Evolutionary conservation across 148 eudicot genomes (phyloP).

Genomic region (Polygonum aviculare): DNA sequence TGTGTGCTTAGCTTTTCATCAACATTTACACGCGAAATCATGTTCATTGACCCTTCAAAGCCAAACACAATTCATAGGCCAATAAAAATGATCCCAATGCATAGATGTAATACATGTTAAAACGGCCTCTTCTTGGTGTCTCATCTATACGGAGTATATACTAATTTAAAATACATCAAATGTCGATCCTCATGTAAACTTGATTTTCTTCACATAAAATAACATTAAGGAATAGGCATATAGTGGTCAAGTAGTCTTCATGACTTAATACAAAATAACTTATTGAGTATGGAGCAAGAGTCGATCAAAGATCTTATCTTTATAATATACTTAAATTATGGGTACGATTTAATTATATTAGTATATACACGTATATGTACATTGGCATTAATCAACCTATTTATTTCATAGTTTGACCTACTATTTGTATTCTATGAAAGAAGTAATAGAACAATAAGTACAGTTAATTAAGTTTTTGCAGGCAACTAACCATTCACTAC

Average conservation of each 20-base stretch:
- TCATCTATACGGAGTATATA: neutral
- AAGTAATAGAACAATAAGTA: too few species aligned
- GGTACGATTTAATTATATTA: neutral
- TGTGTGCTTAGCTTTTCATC: slow-evolving; percentile 6
- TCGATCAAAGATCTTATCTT: neutral
- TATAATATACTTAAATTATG: neutral
- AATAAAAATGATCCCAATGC: slow-evolving; percentile 8
- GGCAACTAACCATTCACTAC: too few species aligned
- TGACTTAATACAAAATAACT: neutral
- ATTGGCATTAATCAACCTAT: too few species aligned
- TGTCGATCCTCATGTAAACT: neutral
- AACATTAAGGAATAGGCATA: neutral
- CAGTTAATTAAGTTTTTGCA: too few species aligned
- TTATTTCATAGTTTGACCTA: too few species aligned
- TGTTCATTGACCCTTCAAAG: slow-evolving; percentile 2
- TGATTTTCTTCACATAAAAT: neutral
- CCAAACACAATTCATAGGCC: neutral
- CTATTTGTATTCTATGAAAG: too few species aligned
- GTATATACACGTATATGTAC: neutral
- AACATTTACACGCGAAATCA: neutral
- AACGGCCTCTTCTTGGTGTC: neutral
- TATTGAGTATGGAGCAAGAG: neutral
- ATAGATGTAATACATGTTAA: neutral
- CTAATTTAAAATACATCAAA: neutral
- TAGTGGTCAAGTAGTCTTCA: neutral